Evolutionary conservation across 2,329 filamentous ascomycete species (phyloP).

Genomic region (Fusarium scirpi): DNA sequence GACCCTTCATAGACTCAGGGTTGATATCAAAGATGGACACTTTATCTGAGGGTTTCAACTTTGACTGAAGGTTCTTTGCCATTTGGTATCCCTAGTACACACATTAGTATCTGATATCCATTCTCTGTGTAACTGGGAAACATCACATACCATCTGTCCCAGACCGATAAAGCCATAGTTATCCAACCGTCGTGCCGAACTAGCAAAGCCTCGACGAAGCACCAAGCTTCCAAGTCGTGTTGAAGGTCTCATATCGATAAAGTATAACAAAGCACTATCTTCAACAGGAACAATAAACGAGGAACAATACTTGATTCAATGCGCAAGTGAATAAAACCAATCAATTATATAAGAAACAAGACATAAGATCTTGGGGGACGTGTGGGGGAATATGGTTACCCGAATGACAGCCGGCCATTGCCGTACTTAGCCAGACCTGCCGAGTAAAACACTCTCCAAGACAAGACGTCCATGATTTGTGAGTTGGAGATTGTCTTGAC

Average conservation of each 20-base stretch:
- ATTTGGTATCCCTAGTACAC: slow-evolving; percentile 68
- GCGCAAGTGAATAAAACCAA: neutral
- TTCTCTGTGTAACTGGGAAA: neutral
- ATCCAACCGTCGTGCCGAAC: slow-evolving; percentile 60
- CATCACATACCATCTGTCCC: slow-evolving; percentile 67
- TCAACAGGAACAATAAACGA: too few relatives aligned
- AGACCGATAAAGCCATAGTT: slow-evolving; percentile 71
- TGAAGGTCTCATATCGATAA: slow-evolving; percentile 38
- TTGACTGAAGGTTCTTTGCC: slow-evolving; percentile 71
- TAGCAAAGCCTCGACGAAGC: slow-evolving; percentile 64
- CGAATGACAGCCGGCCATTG: slow-evolving; percentile 53
- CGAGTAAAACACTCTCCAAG: slow-evolving; percentile 15
- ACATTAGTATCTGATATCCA: neutral
- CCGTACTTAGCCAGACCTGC: slow-evolving; percentile 50
- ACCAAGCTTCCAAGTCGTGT: slow-evolving; percentile 46
- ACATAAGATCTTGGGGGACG: slow-evolving; percentile 1
- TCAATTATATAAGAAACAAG: neutral
- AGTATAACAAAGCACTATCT: neutral
- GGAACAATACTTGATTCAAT: neutral
- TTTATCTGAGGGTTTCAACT: slow-evolving; percentile 63
- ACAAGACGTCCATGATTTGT: neutral
- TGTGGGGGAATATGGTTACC: slow-evolving; percentile 42
- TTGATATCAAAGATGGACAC: slow-evolving; percentile 70
- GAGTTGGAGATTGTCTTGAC: slow-evolving; percentile 20
- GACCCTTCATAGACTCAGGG: slow-evolving; percentile 58